A percentile compares a stretch with the other conserved stretches of the same genome.
phyloP scores from a whole-genome alignment of 2,329 filamentous ascomycete species.

The Mycosphaerella sp. region DNA sequence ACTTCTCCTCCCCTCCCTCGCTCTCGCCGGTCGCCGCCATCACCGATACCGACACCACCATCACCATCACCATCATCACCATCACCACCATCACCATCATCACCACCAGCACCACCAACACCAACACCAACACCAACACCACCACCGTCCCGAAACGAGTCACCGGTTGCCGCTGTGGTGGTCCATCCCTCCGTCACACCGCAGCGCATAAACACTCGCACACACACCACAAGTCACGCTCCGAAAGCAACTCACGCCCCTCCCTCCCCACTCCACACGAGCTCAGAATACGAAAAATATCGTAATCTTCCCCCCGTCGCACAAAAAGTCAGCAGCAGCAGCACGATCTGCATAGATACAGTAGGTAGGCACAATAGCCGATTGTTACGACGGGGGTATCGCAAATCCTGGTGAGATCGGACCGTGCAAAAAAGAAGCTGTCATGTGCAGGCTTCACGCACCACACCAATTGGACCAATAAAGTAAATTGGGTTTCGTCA shows the following conservation, averaged over 20 bases:
- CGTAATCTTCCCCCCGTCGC: constrained; percentile 5
- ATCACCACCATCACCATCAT: no score
- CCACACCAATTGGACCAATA: constrained; percentile 4
- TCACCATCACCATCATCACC: no score
- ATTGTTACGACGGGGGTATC: constrained; percentile 4
- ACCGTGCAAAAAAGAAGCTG: neutral
- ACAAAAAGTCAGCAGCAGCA: neutral
- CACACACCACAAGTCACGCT: neutral
- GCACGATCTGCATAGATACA: constrained; percentile 1
- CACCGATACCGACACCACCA: no score
- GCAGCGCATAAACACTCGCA: neutral
- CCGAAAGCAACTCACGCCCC: neutral
- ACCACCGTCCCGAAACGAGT: no score
- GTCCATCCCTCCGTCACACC: no score
- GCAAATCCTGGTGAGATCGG: constrained; percentile 1
- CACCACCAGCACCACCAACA: no score
- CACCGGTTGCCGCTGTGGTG: no score
- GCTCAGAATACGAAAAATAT: neutral
- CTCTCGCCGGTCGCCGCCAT: no score
- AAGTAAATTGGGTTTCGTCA: constrained; percentile 7
- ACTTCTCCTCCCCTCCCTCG: no score
- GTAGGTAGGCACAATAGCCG: neutral
- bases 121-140: no score
- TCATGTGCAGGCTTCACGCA: constrained; percentile 8
- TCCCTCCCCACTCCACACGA: no score